Evolutionary conservation across 208 protist genomes (phyloP), one percentile per base, ranked within the genome.

Genomic region (Naegleria fowleri): DNA sequence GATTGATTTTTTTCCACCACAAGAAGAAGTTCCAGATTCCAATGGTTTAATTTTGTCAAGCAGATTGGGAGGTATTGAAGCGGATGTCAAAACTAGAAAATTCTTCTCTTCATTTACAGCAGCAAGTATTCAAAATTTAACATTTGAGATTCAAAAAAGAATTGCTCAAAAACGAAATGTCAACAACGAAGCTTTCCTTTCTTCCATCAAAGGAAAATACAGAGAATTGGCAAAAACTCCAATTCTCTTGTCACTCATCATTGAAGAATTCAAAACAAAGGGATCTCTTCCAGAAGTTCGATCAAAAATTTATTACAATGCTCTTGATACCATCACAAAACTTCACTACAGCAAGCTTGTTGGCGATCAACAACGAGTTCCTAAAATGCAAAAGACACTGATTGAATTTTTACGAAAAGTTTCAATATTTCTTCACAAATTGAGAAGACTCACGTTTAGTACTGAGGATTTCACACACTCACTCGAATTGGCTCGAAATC

Each of bases 171-270:
- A n/a, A 29, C 51, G 86, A 75, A 41, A 41, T 39, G 22, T 89
- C 36, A 40, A 5, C 3, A 48, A 89, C 40, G 48, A 67, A 41
- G 40, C 7, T 38, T 89, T 89, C n/a, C 39, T 41, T 29, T 55
- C 51, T 7, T 40, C 9, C 1, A 36, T 89, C 6, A 67, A 89
- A 22, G 67, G 67, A 79, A 89, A 89, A 40, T 89, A 89, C n/a
- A 55, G 36, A 40, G 86, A 89, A 67, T 67, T 89, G 51, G 86
- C 86, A 36, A 52, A 89, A 40, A 89, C 43, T 25, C 86, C 86
- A 67, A 11, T 89, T 25, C 25, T 89, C 29, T 9, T 89, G 11
- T 89, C 86, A 15, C 29, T 89, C 7, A 52, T 89, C 13, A 89
- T 89, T 39, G 3, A n/a, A 40, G 48, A 89, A 40, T 89, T 75